A percentile compares a stretch with the other conserved stretches of the same genome.
phyloP scores from a whole-genome alignment of 345 rosid species.

The Raphanus raphanistrum region DNA sequence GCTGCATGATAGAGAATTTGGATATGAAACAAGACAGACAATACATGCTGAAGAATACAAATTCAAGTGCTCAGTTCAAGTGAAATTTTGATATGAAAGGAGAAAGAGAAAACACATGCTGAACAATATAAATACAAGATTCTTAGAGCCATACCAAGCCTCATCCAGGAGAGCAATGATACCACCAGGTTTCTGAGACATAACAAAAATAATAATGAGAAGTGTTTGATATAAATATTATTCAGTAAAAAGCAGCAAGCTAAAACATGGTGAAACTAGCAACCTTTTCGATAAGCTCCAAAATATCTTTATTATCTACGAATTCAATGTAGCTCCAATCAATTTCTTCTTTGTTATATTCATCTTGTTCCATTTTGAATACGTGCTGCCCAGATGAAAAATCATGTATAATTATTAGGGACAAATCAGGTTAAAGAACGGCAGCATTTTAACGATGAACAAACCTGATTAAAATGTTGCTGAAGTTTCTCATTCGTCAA shows the following conservation, averaged over 20 bases:
- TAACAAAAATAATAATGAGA: slow-evolving; percentile 23
- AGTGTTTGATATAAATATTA: slow-evolving; percentile 6
- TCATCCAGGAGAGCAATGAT: slow-evolving; percentile 94
- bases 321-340: slow-evolving; percentile 99
- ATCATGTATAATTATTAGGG: slow-evolving; percentile 28
- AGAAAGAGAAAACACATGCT: too few relatives aligned
- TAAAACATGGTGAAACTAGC: slow-evolving; percentile 30
- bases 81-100: too few relatives aligned
- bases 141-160: slow-evolving; percentile 72
- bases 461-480: slow-evolving; percentile 98
- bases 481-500: slow-evolving; percentile 99
- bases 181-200: slow-evolving; percentile 89
- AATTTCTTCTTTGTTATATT: slow-evolving; percentile 92
- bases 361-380: slow-evolving; percentile 99
- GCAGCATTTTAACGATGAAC: slow-evolving; percentile 14
- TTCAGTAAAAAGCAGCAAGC: slow-evolving; percentile 4
- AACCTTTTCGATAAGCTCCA: slow-evolving; percentile 98
- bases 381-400: slow-evolving; percentile 67
- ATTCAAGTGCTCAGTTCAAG: background rate
- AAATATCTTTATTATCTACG: slow-evolving; percentile 87
- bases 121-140: background rate
- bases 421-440: slow-evolving; percentile 23
- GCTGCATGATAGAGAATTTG: slow-evolving; percentile 47
- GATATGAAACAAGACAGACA: slow-evolving; percentile 21
- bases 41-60: slow-evolving; percentile 15